Percentiles rank a stretch among this genome's conserved stretches.
These are phyloP conservation scores for Globisporangium irregulare DNA, from an alignment of 352 stramenopile genomes.

Conservation along the genomic window DNA sequence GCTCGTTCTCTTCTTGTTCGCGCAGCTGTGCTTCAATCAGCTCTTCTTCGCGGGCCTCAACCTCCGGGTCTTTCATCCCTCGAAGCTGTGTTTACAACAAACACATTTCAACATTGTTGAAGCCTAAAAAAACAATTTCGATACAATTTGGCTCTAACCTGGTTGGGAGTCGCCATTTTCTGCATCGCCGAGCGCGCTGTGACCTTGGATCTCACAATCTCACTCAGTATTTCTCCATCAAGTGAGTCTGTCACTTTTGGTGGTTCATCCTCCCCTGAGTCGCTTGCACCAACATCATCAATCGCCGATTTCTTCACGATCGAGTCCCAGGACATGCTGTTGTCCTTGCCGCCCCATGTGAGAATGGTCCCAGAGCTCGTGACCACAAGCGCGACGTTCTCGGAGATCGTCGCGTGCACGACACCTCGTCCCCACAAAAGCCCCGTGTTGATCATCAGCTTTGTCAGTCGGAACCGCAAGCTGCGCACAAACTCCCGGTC, in stretches of 20 bases:
- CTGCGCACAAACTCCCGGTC: conserved; percentile 63
- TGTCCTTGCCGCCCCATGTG: conserved; percentile 84
- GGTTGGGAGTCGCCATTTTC: conserved; percentile 43
- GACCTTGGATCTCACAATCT: conserved; percentile 25
- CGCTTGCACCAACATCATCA: not conserved
- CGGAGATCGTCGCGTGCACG: conserved; percentile 67
- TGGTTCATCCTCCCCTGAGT: conserved; percentile 23
- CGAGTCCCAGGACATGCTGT: conserved; percentile 32
- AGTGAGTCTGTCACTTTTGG: not conserved
- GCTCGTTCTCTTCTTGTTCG: conserved; percentile 46
- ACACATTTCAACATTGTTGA: not conserved
- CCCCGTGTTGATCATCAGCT: conserved; percentile 87
- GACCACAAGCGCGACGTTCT: conserved; percentile 87
- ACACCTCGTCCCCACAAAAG: conserved; percentile 89
- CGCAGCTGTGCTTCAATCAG: conserved; percentile 39
- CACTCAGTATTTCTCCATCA: not conserved
- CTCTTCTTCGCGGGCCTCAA: conserved; percentile 47
- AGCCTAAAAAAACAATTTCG: not conserved
- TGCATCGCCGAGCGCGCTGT: conserved; percentile 47
- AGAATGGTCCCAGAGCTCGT: conserved; percentile 83
- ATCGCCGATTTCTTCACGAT: conserved; percentile 20
- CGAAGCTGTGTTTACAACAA: conserved; percentile 26
- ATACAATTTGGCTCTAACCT: conserved; percentile 20
- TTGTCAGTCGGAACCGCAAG: conserved; percentile 59
- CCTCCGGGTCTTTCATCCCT: conserved; percentile 35